Evolutionary conservation across 1,284 basidiomycete genomes (phyloP).

Genomic region (Rhodotorula glutinis): DNA sequence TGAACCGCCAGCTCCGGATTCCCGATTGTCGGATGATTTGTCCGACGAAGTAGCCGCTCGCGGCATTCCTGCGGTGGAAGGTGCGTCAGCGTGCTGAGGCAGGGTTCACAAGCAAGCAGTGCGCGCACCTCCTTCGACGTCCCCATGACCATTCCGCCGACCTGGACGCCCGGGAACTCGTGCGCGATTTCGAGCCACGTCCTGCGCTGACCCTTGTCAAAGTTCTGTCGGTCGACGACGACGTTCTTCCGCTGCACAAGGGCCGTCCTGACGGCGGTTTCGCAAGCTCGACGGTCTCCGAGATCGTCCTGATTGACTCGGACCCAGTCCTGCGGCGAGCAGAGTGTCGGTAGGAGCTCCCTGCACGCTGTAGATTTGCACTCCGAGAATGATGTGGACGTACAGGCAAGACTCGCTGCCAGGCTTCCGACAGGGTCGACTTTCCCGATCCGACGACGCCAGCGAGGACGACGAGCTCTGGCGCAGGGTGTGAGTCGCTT

Average conservation of each 20-base stretch:
- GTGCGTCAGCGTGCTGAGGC: background rate
- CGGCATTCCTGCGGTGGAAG: conserved; percentile 36
- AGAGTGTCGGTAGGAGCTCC: background rate
- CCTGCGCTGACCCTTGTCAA: conserved; percentile 38
- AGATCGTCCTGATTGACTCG: conserved; percentile 41
- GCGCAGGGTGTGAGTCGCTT: background rate
- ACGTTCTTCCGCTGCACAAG: conserved; percentile 28
- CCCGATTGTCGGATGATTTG: conserved; percentile 40
- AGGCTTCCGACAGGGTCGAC: conserved; percentile 26
- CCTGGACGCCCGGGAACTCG: conserved; percentile 28
- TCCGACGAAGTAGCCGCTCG: conserved; percentile 22
- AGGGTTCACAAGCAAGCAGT: background rate
- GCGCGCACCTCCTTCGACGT: conserved; percentile 23
- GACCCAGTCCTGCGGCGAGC: conserved; percentile 22
- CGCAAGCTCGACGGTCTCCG: conserved; percentile 30
- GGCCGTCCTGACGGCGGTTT: conserved; percentile 13
- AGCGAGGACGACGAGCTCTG: conserved; percentile 29
- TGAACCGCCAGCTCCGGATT: conserved; percentile 37
- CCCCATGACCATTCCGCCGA: conserved; percentile 39
- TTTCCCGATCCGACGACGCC: conserved; percentile 42
- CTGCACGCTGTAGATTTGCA: no score
- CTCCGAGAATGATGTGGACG: background rate
- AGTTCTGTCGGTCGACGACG: conserved; percentile 44
- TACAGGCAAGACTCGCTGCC: conserved; percentile 12
- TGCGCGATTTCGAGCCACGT: conserved; percentile 40